Conservation (phyloP, 2,329 filamentous ascomycete species). For the Ascochyta clinopodiicola region DNA sequence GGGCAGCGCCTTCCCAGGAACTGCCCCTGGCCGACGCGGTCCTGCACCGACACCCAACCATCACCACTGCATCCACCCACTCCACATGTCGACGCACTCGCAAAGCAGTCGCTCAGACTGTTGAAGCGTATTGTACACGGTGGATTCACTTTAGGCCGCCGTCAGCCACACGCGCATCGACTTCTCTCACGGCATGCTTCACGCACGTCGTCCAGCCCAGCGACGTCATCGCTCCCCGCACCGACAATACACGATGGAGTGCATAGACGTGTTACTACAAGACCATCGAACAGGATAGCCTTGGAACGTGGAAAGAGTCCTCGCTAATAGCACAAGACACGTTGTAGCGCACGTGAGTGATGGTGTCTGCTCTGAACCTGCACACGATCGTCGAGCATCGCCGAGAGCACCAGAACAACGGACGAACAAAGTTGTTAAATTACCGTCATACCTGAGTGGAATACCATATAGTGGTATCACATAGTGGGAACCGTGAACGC, state of each 20-base stretch:
- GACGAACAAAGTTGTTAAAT: too few relatives aligned
- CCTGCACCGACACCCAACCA: conserved; percentile 23
- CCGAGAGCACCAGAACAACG: conserved; percentile 5
- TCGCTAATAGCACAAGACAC: neutral
- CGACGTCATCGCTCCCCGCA: conserved; percentile 36
- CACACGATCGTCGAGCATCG: neutral
- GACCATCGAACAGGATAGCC: neutral
- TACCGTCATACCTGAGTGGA: too few relatives aligned
- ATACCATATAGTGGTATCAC: too few relatives aligned
- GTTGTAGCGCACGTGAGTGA: conserved; percentile 12
- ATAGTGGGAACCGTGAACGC: neutral
- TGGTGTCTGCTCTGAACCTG: conserved; percentile 1
- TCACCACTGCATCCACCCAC: conserved; percentile 18
- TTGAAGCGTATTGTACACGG: conserved; percentile 6
- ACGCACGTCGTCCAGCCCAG: conserved; percentile 22
- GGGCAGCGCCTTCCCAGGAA: conserved; percentile 11
- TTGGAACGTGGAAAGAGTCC: neutral
- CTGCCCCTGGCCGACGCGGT: conserved; percentile 14
- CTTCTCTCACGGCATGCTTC: neutral
- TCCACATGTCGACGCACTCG: conserved; percentile 1
- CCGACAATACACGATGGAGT: neutral
- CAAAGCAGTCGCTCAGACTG: conserved; percentile 22
- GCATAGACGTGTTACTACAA: neutral
- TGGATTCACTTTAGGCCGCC: neutral
- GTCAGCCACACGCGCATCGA: conserved; percentile 15